Evolutionary conservation across 2,329 filamentous ascomycete genomes (phyloP), one percentile per base, ranked within the genome.

Genomic region (Talaromyces sp.): DNA sequence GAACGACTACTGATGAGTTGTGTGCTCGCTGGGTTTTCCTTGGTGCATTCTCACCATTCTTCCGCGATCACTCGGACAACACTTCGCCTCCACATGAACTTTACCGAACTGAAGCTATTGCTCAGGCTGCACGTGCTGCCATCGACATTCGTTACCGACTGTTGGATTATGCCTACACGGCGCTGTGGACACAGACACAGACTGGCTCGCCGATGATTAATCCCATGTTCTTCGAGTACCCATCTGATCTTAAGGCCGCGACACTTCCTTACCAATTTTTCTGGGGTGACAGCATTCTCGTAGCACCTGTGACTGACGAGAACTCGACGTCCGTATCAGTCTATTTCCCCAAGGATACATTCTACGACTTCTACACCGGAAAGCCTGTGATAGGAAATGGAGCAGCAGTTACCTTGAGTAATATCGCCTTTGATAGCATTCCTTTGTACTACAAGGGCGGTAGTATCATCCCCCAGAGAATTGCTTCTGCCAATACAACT

Each of bases 111-210:
- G 78, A 81, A 0, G 76, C 80, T 1, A 89, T 91, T 5, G 81
- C 89, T 0, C 78, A 83, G 9, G 88, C 89, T 0, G 89, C 89
- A 0, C 84, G 83, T 63, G 88, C 86, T 65, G 89, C 87, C 19
- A 92, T 93, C 70, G 84, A 84, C 35, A 87, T 88, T 57, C 85
- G 91, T n/a, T 93, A 93, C 78, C 83, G 85, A 37, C 81, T 93
- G n/a, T 81, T 93, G 13, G 90, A 93, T 71, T 93, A 93, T 78
- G 82, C 91, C 66, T 93, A 94, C 81, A 93, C 90, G 1, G 86
- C 87, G 0, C 81, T 92, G 69, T 81, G 88, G 72, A 77, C 79
- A 64, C 85, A 91, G 73, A 84, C 82, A 35, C 71, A 80, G 19
- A 83, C 84, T 50, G 91, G 91, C 39, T 83, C 82, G 1, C 90